Base-by-base conservation (phyloP, 192 early-diverging fungal species). In the Mortierella antarctica region DNA sequence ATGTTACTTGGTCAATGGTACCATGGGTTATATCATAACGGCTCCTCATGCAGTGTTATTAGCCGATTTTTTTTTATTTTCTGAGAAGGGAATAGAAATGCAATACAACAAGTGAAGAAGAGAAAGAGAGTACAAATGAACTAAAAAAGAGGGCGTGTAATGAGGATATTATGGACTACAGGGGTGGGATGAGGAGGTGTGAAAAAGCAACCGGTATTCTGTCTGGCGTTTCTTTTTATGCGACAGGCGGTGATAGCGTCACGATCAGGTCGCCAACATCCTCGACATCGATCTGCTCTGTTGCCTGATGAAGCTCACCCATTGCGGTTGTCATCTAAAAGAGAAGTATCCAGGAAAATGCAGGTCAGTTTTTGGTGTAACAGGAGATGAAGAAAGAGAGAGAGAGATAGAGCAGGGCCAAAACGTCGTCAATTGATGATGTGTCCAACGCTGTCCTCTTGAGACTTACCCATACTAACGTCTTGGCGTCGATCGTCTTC, bases 181-280 rank as follows among this genome's bases (percentile, higher is more conserved):
- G 11, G 20, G 9, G 8, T 13, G 57, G 8, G 50, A 4, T 15
- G 13, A 2, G 9, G 39, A 40, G 39, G 40, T 57, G 55, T 57
- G 9, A 9, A 57, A 57, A 57, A 57, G 55, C 17, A 21, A 57
- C 21, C 1, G 13, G 0, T 57, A 10, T 57, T 15, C 10, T 57
- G 14, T 15, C 6, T 15, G 2, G 55, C 9, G 55, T 57, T 57
- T 57, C 14, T 13, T 51, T 58, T 70, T 62, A 20, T 0, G 23
- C 59, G 6, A 64, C 23, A 18, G 76, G 76, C 18, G 76, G 76
- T 11, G 76, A 80, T 21, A 80, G 54, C 31, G 69, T 80, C 4
- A 80, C 76, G 48, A 80, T 80, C 64, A 80, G 47, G 47, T 80
- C 70, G n/a, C 76, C 76, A 42, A 80, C 76, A 67, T 80, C 76